phyloP scores from a whole-genome alignment of 805 yeast genomes.

The Novakomyces olei region DNA sequence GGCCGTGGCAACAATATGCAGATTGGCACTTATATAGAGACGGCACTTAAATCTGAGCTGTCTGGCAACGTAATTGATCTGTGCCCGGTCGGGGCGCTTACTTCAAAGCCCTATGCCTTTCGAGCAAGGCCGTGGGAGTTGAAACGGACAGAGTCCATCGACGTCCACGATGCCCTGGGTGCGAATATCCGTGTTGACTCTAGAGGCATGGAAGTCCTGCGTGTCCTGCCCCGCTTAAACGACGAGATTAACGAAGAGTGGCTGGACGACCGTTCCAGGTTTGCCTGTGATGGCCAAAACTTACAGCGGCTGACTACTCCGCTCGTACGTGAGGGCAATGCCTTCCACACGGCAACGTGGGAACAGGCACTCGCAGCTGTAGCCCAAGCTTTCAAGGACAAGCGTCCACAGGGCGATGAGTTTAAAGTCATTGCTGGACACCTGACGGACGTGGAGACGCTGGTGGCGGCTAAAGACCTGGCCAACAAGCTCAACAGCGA shows the following conservation, averaged over 20 bases:
- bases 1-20: constrained; percentile 88
- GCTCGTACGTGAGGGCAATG: constrained; percentile 43
- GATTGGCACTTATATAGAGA: constrained; percentile 71
- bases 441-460: constrained; percentile 56
- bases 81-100: constrained; percentile 83
- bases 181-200: constrained; percentile 68
- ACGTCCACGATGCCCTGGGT: constrained; percentile 65
- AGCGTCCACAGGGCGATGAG: constrained; percentile 44
- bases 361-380: constrained; percentile 59
- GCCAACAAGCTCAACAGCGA: constrained; percentile 60
- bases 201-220: constrained; percentile 69
- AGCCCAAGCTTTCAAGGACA: constrained; percentile 34
- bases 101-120: constrained; percentile 80
- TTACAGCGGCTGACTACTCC: constrained; percentile 73
- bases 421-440: constrained; percentile 68
- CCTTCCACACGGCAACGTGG: constrained; percentile 61
- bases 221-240: constrained; percentile 65
- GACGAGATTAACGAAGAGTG: constrained; percentile 80
- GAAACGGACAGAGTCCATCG: constrained; percentile 69
- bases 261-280: constrained; percentile 74
- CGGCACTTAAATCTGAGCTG: constrained; percentile 64
- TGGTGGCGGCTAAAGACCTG: constrained; percentile 64
- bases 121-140: constrained; percentile 86
- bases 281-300: constrained; percentile 66
- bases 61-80: constrained; percentile 72